Evolutionary conservation across 768 basidiomycete genomes (phyloP), one percentile per base, ranked within the genome.

Genomic region (Tephrocybe sp.): DNA sequence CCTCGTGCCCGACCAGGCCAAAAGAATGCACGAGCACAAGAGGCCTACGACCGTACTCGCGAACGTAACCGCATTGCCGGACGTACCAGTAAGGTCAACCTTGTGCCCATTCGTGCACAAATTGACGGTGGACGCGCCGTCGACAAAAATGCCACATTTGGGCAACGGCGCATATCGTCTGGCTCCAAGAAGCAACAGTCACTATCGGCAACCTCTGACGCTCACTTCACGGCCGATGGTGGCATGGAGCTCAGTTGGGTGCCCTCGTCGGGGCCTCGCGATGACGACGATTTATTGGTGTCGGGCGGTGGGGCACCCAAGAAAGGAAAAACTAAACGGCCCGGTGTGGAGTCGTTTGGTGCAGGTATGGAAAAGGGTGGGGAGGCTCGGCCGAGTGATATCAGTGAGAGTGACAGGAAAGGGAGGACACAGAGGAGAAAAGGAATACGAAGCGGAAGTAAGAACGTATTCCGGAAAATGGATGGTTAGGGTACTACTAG

Each of bases 351-450:
- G 67, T 69, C 68, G 37, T 95, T 96, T 61, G 94, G 93, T 22
- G 88, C 84, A 36, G 93, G 94, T 19, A 72, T 98, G 84, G 92
- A 97, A 74, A 86, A 77, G 59, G 92, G 91, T 1, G 78, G 80
- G 2, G 74, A 72, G 40, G 80, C 79, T 32, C 65, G 69, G 9
- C 70, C 53, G 21, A 56, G 67, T 21, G 76, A 74, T 51, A 64
- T 85, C 59, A 78, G 71, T 28, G 89, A 87, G 54, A 77, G 77
- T 51, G 89, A 90, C 43, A 73, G 86, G 58, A 78, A 76, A 34
- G 95, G 96, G n/a, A 75, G 96, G 67, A 85, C 79, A 27, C 78
- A 88, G 30, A 77, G 91, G 59, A 72, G 95, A 65, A 82, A 82
- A 60, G 89, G 84, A 8, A 77, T 87, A 44, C 77, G 96, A 44